Evolutionary conservation across 805 yeast species (phyloP).

Genomic region (Ogataea methanolica): DNA sequence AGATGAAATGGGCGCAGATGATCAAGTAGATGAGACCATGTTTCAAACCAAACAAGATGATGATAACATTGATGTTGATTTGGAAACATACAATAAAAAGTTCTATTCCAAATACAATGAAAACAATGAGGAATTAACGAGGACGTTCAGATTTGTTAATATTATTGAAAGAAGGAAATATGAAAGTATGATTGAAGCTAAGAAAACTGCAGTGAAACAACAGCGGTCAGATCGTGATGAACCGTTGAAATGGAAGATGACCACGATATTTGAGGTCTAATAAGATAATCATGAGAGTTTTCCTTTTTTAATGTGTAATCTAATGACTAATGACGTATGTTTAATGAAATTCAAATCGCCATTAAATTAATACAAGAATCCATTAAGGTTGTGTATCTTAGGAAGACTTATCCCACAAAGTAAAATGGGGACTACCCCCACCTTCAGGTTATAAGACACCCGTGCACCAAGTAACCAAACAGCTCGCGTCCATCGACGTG

Average conservation of each 20-base stretch:
- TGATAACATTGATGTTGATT: conserved; percentile 13
- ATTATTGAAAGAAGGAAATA: conserved; percentile 23
- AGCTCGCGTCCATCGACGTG: too few species aligned
- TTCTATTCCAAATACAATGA: conserved; percentile 25
- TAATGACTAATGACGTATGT: too few species aligned
- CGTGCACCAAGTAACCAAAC: too few species aligned
- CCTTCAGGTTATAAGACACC: too few species aligned
- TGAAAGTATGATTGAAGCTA: conserved; percentile 8
- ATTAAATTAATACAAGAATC: too few species aligned
- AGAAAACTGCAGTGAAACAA: not conserved
- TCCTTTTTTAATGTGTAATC: too few species aligned
- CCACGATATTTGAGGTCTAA: conserved; percentile 11
- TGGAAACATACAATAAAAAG: conserved; percentile 22
- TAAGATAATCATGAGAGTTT: too few species aligned
- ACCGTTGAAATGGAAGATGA: conserved; percentile 27
- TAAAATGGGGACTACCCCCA: too few species aligned
- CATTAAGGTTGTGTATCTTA: too few species aligned
- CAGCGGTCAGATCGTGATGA: conserved; percentile 2
- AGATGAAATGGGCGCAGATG: not conserved
- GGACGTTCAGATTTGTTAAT: conserved; percentile 27
- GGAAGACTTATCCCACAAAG: too few species aligned
- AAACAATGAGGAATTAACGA: conserved; percentile 22
- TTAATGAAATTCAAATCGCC: too few species aligned
- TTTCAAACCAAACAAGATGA: not conserved
- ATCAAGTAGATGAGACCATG: not conserved